Conservation (phyloP, 768 basidiomycete species). For the Boletellus sp. region DNA sequence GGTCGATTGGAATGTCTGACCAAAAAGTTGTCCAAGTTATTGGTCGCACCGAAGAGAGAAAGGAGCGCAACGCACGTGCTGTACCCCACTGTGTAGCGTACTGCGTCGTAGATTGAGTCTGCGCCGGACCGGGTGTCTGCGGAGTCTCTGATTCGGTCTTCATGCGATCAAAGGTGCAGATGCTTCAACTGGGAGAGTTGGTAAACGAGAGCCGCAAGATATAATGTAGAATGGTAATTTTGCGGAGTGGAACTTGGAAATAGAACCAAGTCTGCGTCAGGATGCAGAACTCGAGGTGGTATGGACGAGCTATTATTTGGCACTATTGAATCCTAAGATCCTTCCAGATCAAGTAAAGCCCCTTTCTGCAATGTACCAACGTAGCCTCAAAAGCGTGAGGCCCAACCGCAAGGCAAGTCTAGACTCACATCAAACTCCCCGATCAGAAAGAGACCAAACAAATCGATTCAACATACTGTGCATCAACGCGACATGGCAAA, state of each 20-base stretch:
- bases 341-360: constrained; percentile 5
- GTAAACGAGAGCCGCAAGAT: too few relatives aligned
- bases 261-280: background rate
- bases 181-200: background rate
- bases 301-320: constrained; percentile 18
- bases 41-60: background rate
- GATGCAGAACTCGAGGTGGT: background rate
- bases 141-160: constrained; percentile 41
- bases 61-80: constrained; percentile 29
- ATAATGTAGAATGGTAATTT: background rate
- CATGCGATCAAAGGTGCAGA: constrained; percentile 25
- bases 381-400: too few relatives aligned
- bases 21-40: constrained; percentile 2
- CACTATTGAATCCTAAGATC: constrained; percentile 20
- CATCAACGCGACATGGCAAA: background rate
- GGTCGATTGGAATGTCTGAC: constrained; percentile 62
- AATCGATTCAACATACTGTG: background rate
- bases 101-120: constrained; percentile 26
- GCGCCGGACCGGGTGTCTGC: constrained; percentile 32
- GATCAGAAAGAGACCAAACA: background rate
- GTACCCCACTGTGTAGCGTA: constrained; percentile 41
- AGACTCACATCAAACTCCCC: background rate
- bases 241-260: background rate
- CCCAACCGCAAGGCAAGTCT: too few relatives aligned
- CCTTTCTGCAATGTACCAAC: too few relatives aligned